Evolutionary conservation across 2,329 filamentous ascomycete genomes (phyloP), one percentile per base, ranked within the genome.

Genomic region (Paradendryphiella salina): DNA sequence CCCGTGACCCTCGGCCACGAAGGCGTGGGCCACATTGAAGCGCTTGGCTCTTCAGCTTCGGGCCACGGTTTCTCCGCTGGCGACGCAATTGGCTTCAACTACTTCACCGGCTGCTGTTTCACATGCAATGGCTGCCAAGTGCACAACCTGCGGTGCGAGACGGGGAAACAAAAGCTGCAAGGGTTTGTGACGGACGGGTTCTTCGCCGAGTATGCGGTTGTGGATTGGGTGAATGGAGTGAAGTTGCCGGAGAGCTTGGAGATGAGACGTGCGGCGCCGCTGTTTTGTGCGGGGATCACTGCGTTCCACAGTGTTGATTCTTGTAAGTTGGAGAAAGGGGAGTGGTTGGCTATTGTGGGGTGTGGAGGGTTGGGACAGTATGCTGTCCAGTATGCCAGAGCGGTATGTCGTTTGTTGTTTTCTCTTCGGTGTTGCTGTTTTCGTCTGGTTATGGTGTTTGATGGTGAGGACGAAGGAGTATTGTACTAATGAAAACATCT

Each of bases 231-330:
- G 56, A 78, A 76, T 60, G 74, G 74, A 0, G 67, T 77, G 5
- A 65, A 73, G 35, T 64, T 79, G 2, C 75, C 77, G 15, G 61
- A 73, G 29, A 54, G 41, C 8, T 53, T 72, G 44, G 69, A 75
- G 35, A 63, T 75, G 37, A 66, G 66, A 36, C 66, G 56, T 13
- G 65, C 71, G 3, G 70, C 77, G 28, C 75, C 78, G 13, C 57
- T 81, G 4, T 79, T 81, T 58, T 81, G 79, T 55, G 79, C 79
- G 1, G 79, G 79, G 1, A 75, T 80, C 41, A 81, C 79, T 1
- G 72, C 68, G 6, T 66, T 62, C 35, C 65, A 72, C 52, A 63
- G 64, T 1, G 64, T 72, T 2, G 66, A 72, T 20, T 62, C 57
- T 32, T 71, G 69, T 41, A 67, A 70, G 39, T 45, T 71, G 15